A percentile compares a stretch with the other conserved stretches of the same genome.
phyloP scores from a whole-genome alignment of 1,139 yeast species.

The Geotrichum klebahnii region DNA sequence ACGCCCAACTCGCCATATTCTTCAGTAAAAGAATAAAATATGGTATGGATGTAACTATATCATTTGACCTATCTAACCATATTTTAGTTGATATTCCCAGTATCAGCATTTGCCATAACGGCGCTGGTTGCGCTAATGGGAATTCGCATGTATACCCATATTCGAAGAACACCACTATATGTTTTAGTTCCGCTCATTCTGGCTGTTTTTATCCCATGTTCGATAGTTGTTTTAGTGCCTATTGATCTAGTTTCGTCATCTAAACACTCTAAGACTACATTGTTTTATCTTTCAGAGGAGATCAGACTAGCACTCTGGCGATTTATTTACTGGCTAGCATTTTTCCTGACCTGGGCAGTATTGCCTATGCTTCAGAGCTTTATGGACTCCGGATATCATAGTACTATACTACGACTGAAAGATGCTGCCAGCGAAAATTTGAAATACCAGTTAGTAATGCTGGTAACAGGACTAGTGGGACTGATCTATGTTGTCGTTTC shows the following conservation, averaged over 20 bases:
- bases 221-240: conserved; percentile 54
- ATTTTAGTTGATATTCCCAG: conserved; percentile 34
- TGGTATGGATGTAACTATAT: neutral
- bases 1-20: neutral
- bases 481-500: conserved; percentile 58
- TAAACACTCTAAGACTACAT: conserved; percentile 27
- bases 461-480: conserved; percentile 53
- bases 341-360: conserved; percentile 63
- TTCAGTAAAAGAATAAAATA: conserved; percentile 9
- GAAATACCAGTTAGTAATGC: conserved; percentile 56
- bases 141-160: conserved; percentile 39
- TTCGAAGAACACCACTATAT: conserved; percentile 42
- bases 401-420: conserved; percentile 44
- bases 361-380: conserved; percentile 70
- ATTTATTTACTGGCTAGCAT: conserved; percentile 77
- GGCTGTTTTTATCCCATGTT: conserved; percentile 53
- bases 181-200: conserved; percentile 43
- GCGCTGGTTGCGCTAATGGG: conserved; percentile 37
- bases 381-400: conserved; percentile 65
- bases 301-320: conserved; percentile 64
- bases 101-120: conserved; percentile 38
- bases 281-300: conserved; percentile 45
- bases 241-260: conserved; percentile 46
- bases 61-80: neutral
- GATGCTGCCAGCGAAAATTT: conserved; percentile 59